Evolutionary conservation across 1,284 basidiomycete genomes (phyloP).

Genomic region (Trametes pubescens): DNA sequence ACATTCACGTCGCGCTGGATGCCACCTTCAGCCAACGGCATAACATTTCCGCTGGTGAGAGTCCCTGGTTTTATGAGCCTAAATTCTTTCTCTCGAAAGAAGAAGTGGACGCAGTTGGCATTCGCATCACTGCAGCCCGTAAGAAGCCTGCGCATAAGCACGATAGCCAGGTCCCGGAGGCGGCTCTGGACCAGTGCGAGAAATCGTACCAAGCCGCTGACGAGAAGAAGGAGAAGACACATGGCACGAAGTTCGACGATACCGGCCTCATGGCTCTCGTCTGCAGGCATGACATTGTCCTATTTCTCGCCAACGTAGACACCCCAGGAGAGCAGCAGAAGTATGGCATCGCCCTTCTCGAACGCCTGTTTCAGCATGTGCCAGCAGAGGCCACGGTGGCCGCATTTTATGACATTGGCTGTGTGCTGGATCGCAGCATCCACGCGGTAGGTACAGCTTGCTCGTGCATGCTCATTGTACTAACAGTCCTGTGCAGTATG

Average conservation of each 20-base stretch:
- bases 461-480: neutral
- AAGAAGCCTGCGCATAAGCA: slow-evolving; percentile 27
- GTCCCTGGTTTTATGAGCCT: slow-evolving; percentile 40
- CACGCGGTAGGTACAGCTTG: slow-evolving; percentile 37
- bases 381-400: slow-evolving; percentile 43
- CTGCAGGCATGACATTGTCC: slow-evolving; percentile 48
- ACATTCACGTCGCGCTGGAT: slow-evolving; percentile 41
- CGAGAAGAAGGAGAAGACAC: slow-evolving; percentile 41
- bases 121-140: slow-evolving; percentile 33
- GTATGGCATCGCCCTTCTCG: slow-evolving; percentile 46
- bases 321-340: slow-evolving; percentile 52
- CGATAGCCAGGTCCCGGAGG: slow-evolving; percentile 36
- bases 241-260: slow-evolving; percentile 40
- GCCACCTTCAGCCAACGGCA: slow-evolving; percentile 47
- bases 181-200: slow-evolving; percentile 47
- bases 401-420: slow-evolving; percentile 50
- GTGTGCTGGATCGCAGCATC: slow-evolving; percentile 46
- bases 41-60: slow-evolving; percentile 36
- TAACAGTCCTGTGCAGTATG: slow-evolving; percentile 36
- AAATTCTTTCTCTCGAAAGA: slow-evolving; percentile 41
- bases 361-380: slow-evolving; percentile 41
- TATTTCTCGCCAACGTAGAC: slow-evolving; percentile 50
- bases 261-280: slow-evolving; percentile 45
- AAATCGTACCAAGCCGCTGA: slow-evolving; percentile 45
- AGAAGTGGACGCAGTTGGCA: slow-evolving; percentile 40